Base-by-base conservation (phyloP, 805 yeast species). In the Candida awuae region DNA sequence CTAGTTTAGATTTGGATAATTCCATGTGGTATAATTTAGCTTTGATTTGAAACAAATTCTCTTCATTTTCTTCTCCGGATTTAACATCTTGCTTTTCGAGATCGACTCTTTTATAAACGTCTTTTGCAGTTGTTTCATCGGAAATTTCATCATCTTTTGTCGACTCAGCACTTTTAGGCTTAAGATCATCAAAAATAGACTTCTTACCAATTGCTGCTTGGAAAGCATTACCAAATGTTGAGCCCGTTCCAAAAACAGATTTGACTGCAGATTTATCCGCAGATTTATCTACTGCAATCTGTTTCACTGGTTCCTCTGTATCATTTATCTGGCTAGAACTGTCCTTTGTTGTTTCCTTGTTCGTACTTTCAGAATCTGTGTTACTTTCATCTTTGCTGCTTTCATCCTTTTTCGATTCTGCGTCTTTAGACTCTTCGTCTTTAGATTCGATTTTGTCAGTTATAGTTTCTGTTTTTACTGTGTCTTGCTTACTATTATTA, bases 1-100 rank as follows among this genome's bases (percentile, higher is more conserved):
- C 96, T 14, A 71, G 76, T 8, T 71, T 57, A 4, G 82, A 67
- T 27, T 77, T 71, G 0, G 79, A 64, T 22, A 88, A 64, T 51
- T 84, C 83, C 49, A 85, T 63, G 22, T 74, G 77, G 55, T 88
- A 92, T 20, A 92, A 63, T 54, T 88, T 85, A 4, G 94, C 85
- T 34, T 81, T 77, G 28, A 82, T 71, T 32, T 75, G 74, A 56
- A 74, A 84, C 7, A 80, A 54, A 0, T 83, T 73, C 25, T 66
- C 67, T 56, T 92, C 98, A 40, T 75, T 68, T 58, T 92, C 98
- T 59, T 92, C 98, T 1, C 97, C 98, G 0, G 97, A 86, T 42
- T 76, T 70, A 9, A 79, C 63, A 4, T 71, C 72, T 47, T 74
- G 75, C 50, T 71, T 76, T 35, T 70, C 70, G 32, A 81, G 62